Percentiles rank a stretch among this genome's conserved stretches.
phyloP scores from a whole-genome alignment of 2,329 filamentous ascomycete species.

The Fusarium napiforme region DNA sequence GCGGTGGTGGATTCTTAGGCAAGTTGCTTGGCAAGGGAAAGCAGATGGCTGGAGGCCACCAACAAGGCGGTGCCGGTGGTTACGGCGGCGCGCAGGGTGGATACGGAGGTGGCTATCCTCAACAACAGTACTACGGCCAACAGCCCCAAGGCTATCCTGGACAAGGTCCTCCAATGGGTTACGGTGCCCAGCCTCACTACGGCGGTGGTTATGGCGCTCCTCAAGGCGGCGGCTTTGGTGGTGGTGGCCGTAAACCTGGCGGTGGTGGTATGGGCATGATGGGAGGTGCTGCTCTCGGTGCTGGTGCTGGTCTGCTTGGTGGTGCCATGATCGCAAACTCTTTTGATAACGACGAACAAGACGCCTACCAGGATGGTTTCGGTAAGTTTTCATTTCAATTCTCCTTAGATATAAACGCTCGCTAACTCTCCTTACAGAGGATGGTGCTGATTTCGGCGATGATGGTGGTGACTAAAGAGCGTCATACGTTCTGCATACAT shows the following conservation, averaged over 20 bases:
- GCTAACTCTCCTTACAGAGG: constrained; percentile 46
- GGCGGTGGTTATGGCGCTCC: constrained; percentile 33
- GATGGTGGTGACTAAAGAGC: constrained; percentile 35
- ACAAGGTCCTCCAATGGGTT: constrained; percentile 43
- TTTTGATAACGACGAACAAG: constrained; percentile 70
- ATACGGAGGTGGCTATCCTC: constrained; percentile 45
- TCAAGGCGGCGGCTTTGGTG: constrained; percentile 48
- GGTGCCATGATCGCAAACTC: constrained; percentile 77
- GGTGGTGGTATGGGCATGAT: constrained; percentile 70
- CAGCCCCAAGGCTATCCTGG: constrained; percentile 40
- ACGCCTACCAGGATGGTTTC: constrained; percentile 63
- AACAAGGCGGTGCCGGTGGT: constrained; percentile 29
- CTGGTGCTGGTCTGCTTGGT: constrained; percentile 84
- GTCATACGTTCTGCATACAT: not conserved
- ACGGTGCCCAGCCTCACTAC: constrained; percentile 43
- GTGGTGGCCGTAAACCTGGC: constrained; percentile 52
- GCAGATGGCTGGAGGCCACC: constrained; percentile 47
- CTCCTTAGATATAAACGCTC: not conserved
- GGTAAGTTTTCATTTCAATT: constrained; percentile 44
- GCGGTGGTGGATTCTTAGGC: constrained; percentile 61
- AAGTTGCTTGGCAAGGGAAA: constrained; percentile 64
- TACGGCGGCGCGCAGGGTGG: constrained; percentile 31
- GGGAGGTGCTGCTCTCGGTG: constrained; percentile 80
- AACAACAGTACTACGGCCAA: constrained; percentile 44
- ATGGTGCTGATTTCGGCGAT: constrained; percentile 46